Percentiles rank a stretch among this genome's conserved stretches.
phyloP scores from a whole-genome alignment of 306 rosid genomes.

The Cucumis hystrix region DNA sequence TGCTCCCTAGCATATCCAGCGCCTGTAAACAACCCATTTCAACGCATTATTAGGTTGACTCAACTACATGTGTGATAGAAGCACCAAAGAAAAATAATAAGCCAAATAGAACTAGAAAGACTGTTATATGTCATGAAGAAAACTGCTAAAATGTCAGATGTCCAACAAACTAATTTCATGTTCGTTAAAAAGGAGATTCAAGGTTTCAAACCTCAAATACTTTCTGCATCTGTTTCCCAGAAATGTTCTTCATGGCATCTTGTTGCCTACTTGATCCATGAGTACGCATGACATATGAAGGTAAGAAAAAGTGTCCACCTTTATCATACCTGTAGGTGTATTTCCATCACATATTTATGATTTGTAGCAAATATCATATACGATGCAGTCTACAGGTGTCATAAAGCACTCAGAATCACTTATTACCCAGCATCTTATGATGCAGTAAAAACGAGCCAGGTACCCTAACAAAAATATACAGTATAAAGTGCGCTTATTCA shows the following conservation, averaged over 20 bases:
- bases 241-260: constrained; percentile 43
- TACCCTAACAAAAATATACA: constrained; percentile 1
- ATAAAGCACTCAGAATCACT: not conserved
- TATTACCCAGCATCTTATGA: not conserved
- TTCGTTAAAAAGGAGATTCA: not conserved
- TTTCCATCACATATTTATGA: constrained; percentile 5
- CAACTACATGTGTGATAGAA: not conserved
- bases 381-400: not conserved
- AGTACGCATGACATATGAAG: constrained; percentile 81
- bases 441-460: not conserved
- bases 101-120: not conserved
- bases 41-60: not conserved
- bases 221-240: constrained; percentile 50
- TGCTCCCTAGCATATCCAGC: constrained; percentile 68
- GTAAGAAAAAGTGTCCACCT: constrained; percentile 82
- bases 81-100: not conserved
- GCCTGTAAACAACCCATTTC: constrained; percentile 34
- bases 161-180: not conserved
- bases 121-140: not conserved
- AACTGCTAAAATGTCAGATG: not conserved
- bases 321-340: constrained; percentile 51
- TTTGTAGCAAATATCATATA: not conserved
- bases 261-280: constrained; percentile 77
- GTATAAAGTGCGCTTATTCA: constrained; percentile 7
- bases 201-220: constrained; percentile 52